These are phyloP conservation scores for Papiliotrema fonsecae DNA, from an alignment of 1,284 basidiomycete species.

Conservation along the genomic window DNA sequence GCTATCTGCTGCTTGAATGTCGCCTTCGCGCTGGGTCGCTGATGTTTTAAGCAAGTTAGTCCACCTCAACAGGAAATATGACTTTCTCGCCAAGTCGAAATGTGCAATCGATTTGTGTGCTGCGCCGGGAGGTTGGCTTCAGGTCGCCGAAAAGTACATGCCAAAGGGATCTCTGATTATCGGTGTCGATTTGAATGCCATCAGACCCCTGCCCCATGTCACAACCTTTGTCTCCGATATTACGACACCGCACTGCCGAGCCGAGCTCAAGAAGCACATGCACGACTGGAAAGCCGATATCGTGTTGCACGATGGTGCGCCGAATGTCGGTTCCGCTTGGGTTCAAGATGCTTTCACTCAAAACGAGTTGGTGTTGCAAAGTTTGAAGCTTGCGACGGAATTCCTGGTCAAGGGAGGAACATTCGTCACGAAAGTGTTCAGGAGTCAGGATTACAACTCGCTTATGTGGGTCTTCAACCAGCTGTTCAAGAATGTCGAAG, in stretches of 20 bases:
- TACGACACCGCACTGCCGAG: slow-evolving; percentile 85
- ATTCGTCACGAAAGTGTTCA: slow-evolving; percentile 98
- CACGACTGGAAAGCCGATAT: slow-evolving; percentile 99
- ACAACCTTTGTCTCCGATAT: slow-evolving; percentile 94
- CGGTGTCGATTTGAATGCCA: slow-evolving; percentile 94
- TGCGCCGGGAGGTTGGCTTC: slow-evolving; percentile 98
- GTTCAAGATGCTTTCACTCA: slow-evolving; percentile 98
- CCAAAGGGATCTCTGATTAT: slow-evolving; percentile 90
- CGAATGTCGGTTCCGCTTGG: slow-evolving; percentile 99
- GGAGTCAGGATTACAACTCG: slow-evolving; percentile 97
- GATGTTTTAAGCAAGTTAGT: slow-evolving; percentile 71
- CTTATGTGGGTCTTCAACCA: slow-evolving; percentile 99
- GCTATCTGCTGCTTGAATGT: not conserved
- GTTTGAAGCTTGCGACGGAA: slow-evolving; percentile 92
- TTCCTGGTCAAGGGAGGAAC: slow-evolving; percentile 90
- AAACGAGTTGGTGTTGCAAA: slow-evolving; percentile 93
- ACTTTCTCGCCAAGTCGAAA: slow-evolving; percentile 81
- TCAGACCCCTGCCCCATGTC: slow-evolving; percentile 91
- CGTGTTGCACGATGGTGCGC: slow-evolving; percentile 98
- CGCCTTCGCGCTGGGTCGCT: not conserved
- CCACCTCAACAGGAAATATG: slow-evolving; percentile 97
- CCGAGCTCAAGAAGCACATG: slow-evolving; percentile 77
- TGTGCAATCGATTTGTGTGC: slow-evolving; percentile 98
- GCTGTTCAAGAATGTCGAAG: slow-evolving; percentile 93
- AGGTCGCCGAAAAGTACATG: slow-evolving; percentile 99